phyloP scores from a whole-genome alignment of 441 rosid species.

The Croton setiger region DNA sequence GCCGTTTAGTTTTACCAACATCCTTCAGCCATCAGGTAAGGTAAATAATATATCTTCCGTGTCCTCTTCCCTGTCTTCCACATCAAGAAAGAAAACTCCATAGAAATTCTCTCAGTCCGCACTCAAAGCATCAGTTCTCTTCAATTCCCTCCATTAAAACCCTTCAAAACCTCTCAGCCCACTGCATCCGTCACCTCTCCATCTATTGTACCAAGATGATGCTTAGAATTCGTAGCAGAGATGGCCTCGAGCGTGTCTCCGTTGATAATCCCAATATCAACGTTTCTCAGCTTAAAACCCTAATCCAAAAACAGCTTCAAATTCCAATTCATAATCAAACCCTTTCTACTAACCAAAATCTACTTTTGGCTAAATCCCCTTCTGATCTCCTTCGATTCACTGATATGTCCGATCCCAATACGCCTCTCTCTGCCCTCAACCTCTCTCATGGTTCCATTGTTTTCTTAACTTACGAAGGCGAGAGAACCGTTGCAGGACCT shows the following conservation, averaged over 20 bases:
- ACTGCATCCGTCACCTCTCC: neutral
- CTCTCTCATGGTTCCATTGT: conserved; percentile 76
- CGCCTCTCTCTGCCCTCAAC: conserved; percentile 52
- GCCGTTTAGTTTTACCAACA: neutral
- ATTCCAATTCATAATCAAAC: conserved; percentile 77
- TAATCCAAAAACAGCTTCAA: conserved; percentile 74
- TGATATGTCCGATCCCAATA: conserved; percentile 70
- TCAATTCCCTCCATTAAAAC: conserved; percentile 6
- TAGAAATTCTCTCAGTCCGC: neutral
- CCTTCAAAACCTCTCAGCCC: neutral
- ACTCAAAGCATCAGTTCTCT: conserved; percentile 13
- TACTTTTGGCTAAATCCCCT: conserved; percentile 64
- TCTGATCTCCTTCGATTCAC: conserved; percentile 46
- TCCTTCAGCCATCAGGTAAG: neutral
- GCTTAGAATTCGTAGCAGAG: conserved; percentile 92
- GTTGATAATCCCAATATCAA: conserved; percentile 49
- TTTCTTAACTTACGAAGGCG: conserved; percentile 73
- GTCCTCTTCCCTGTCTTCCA: conserved; percentile 4
- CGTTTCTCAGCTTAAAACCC: conserved; percentile 68
- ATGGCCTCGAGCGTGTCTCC: conserved; percentile 84
- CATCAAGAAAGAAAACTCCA: conserved; percentile 11
- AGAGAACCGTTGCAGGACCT: conserved; percentile 71
- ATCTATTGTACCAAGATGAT: conserved; percentile 37
- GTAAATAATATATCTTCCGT: neutral
- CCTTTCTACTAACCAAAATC: conserved; percentile 72